Evolutionary conservation across 2,329 filamentous ascomycete species (phyloP), one percentile per base, ranked within the genome.

Genomic region (Zasmidium citrigriseum): DNA sequence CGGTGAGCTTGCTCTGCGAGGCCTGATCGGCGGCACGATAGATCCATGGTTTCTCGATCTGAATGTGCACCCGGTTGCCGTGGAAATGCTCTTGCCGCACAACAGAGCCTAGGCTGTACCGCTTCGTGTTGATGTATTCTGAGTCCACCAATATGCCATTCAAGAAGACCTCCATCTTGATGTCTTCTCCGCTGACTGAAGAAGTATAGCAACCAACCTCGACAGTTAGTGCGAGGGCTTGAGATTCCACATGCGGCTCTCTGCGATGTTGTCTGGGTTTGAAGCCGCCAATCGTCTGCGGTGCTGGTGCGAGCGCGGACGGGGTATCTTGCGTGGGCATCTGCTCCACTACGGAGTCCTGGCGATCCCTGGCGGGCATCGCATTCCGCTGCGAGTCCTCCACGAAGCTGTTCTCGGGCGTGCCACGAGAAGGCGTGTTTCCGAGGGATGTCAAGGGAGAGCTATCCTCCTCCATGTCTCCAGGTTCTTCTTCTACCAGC

Each of bases 91-190:
- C 18, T 14, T 45, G 20, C 16, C n/a, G 7, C 44, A 46, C 7
- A 20, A 5, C 11, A 10, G 3, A 21, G 10, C 23, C 7, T 52
- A 14, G 53, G 34, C 3, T 53, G 51, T 23, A 57, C 25, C 57
- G 55, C 51, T 55, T 59, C 12, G 50, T 55, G 55, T 67, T 67
- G 48, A 68, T 38, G 38, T 61, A 67, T 25, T 55, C 54, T 24
- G 61, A 41, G n/a, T 64, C 69, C 3, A 72, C 71, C 7, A 81
- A 69, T 25, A 73, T 66, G 38, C 80, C 79, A 55, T 82, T 81
- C 64, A 79, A 69, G 62, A 78, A 77, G 3, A 81, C 73, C n/a
- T 81, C 78, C 46, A 80, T 72, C 64, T 78, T 80, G 52, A 81
- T 58, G 29, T 77, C 61, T n/a, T 34, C 22, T 16, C n/a, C n/a